Base-by-base conservation (phyloP, 371 early-diverging fungal species). In the Quaeritorhiza haematococci region DNA sequence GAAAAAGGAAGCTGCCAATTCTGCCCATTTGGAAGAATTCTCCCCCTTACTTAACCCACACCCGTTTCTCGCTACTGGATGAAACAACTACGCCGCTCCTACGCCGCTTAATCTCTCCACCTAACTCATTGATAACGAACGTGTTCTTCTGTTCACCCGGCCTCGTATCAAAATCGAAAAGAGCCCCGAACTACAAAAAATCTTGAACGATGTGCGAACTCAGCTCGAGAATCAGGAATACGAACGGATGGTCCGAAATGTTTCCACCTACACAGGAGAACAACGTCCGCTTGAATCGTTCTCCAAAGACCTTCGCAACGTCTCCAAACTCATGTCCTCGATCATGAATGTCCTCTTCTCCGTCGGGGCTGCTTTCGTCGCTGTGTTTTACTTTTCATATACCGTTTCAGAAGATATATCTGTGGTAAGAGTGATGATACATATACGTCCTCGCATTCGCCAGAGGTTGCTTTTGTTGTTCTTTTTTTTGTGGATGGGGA, bases 341-440 rank as follows among this genome's bases (percentile, higher is more conserved):
- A 76, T 85, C n/a, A 38, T 80, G 24, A 87, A 87, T 53, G 82
- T 85, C 33, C 45, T 75, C 0, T 74, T 87, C 44, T 82, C 84
- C 15, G 77, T 82, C 69, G 76, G 64, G 0, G 84, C 85, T 2
- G 84, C 83, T 13, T 84, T 80, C 67, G 73, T 70, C 1, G 84
- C 85, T 5, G 74, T 80, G 5, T 82, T 76, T 55, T 77, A 76
- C 53, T 73, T 80, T 32, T 67, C 79, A 0, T 56, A 73, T 27
- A 67, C 79, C 0, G 71, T 87, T 28, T 64, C 78, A 0, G 23
- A 58, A 21, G 87, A 87, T 61, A 51, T 72, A 56, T 83, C 83
- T 4, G 48, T 78, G 69, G 87, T 87, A 71, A 69, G 71, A 42
- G 38, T 19, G 33, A 51, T 44, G 43, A 32, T 28, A n/a, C n/a